Base-by-base conservation (phyloP, 768 basidiomycete species). In the Kwoniella mangroviensis region DNA sequence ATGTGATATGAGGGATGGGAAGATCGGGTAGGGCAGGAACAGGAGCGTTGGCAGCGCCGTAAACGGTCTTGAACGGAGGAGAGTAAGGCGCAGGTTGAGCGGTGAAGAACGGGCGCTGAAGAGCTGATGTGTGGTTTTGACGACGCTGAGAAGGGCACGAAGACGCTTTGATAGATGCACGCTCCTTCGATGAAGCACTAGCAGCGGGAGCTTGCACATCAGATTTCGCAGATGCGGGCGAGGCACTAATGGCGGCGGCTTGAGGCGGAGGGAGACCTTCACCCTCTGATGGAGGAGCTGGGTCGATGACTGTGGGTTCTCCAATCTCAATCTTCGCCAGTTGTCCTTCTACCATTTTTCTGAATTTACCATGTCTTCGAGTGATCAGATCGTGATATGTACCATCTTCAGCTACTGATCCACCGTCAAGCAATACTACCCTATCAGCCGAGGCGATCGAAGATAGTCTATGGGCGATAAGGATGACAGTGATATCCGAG, bases 401-500 rank as follows among this genome's bases (percentile, higher is more conserved):
- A 2, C 79, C 79, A 53, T 80, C 79, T 64, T 80, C 79, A 3
- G 68, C 79, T 2, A 80, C 79, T 19, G 70, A 62, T 9, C 79
- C 79, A 6, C 74, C 77, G 3, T 96, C 93, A 15, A 96, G 87
- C 28, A 96, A 91, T 3, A 92, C 92, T 56, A 96, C 92, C 52
- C 92, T 87, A 76, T 94, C 92, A 2, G 93, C 92, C 67, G 92
- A 86, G 10, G 93, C 92, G 71, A 96, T 94, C 2, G 93, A 94
- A 17, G 92, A 93, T 60, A 96, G 80, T 63, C 93, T 87, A 82
- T 96, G 93, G 2, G 93, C 93, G 24, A 96, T 92, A 69, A 94
- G 90, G 28, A 94, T 79, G 74, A 93, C 93, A 5, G 93, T 94
- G 28, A 92, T 94, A 71, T 91, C 88, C 34, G 90, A 85, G 55